Evolutionary conservation across 202 grass and related monocot species (phyloP).

Genomic region (Saccharum hybrid): DNA sequence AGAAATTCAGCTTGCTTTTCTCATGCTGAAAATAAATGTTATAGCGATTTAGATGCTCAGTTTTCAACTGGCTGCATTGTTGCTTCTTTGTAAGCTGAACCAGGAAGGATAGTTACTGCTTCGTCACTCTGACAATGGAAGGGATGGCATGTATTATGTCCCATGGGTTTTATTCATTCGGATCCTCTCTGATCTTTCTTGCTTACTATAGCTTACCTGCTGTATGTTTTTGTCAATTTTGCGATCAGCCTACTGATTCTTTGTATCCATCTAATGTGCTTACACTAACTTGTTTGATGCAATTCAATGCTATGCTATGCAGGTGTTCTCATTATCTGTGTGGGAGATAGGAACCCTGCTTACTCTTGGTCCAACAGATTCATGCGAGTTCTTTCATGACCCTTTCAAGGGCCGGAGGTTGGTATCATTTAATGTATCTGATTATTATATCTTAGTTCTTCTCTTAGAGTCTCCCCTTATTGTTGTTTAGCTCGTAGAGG

Average conservation of each 20-base stretch:
- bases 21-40: not conserved
- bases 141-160: not conserved
- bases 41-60: not conserved
- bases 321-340: constrained; percentile 91
- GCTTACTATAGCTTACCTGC: not conserved
- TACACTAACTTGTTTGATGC: constrained; percentile 36
- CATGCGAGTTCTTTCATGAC: constrained; percentile 94
- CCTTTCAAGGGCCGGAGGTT: constrained; percentile 84
- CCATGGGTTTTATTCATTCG: not conserved
- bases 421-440: constrained; percentile 5
- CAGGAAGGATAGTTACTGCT: not conserved
- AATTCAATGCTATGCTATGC: constrained; percentile 23
- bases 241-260: not conserved
- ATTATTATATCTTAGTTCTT: not conserved
- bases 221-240: constrained; percentile 9
- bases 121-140: not conserved
- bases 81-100: constrained; percentile 34
- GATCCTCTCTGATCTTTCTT: not conserved
- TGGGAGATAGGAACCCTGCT: constrained; percentile 86
- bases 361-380: constrained; percentile 79
- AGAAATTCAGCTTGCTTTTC: not conserved
- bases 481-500: not conserved
- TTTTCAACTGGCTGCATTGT: not conserved
- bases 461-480: not conserved
- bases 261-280: not conserved